Evolutionary conservation across 2,329 filamentous ascomycete species (phyloP), one percentile per base, ranked within the genome.

Genomic region (Cladorrhinum sp.): DNA sequence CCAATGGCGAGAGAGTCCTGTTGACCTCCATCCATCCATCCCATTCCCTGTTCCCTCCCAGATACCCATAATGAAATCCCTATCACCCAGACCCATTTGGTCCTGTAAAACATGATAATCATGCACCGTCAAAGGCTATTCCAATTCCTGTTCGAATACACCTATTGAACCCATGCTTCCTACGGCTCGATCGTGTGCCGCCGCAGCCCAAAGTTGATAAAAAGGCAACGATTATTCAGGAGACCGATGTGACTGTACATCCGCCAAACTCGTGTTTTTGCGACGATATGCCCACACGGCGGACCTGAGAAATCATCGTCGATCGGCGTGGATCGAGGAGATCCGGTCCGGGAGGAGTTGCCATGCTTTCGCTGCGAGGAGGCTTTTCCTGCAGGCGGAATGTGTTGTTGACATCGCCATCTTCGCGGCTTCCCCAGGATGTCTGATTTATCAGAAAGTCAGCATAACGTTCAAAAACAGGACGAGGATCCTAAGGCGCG

Each of bases 351-450:
- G 70, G 65, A 33, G 74, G 74, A 6, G 72, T 75, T 23, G 70
- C 66, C 64, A 76, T 69, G 62, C 70, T 75, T 56, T 75, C 70
- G 65, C 72, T 74, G 55, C 69, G 71, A 51, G 63, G 62, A 23
- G 67, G 69, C 62, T 67, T 66, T 58, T 68, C 66, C 51, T 70
- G 68, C 52, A 70, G 62, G 36, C 69, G 67, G 63, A 70, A 70
- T 3, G 62, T 66, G 75, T 96, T 89, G 75, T 96, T 90, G 67
- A 89, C 84, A 75, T 97, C 93, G 72, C 92, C 93, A 69, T 95
- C 93, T 69, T 92, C 91, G 75, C 93, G 89, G 77, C 92, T 96
- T 72, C 93, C 93, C 93, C 93, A 97, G 57, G 92, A 94, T 50
- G 93, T 97, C 93, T 97, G 72, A 12, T 36, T 52, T 64, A 51